These are phyloP conservation scores for Penicillium palitans DNA, from an alignment of 2,329 filamentous ascomycete species.

Conservation along the genomic window DNA sequence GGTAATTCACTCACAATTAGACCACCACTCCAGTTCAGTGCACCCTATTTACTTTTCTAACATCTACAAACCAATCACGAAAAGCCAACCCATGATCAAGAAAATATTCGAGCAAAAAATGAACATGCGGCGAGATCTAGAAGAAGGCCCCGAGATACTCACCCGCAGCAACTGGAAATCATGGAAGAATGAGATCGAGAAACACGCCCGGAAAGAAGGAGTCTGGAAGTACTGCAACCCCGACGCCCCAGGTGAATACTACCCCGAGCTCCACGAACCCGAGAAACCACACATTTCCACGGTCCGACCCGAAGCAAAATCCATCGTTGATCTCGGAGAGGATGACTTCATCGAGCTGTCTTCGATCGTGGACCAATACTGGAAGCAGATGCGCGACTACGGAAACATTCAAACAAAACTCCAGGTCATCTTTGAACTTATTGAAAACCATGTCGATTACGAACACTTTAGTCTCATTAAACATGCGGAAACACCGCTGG, in stretches of 20 bases:
- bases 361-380: conserved; percentile 1
- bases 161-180: neutral
- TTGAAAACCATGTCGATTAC: neutral
- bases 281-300: neutral
- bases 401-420: neutral
- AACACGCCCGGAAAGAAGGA: neutral
- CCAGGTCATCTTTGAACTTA: neutral
- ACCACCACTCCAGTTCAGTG: neutral
- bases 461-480: neutral
- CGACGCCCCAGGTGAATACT: neutral
- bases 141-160: neutral
- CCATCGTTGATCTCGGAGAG: conserved; percentile 1
- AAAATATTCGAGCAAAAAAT: neutral
- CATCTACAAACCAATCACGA: neutral
- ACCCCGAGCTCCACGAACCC: neutral
- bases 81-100: neutral
- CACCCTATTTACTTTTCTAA: neutral
- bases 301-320: neutral
- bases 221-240: conserved; percentile 1
- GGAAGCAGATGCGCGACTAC: neutral
- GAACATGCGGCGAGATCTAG: neutral
- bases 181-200: neutral
- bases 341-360: conserved; percentile 1
- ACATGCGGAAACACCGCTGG: neutral
- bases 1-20: neutral